phyloP scores from a whole-genome alignment of 208 protist species.

The Perkinsela sp. region DNA sequence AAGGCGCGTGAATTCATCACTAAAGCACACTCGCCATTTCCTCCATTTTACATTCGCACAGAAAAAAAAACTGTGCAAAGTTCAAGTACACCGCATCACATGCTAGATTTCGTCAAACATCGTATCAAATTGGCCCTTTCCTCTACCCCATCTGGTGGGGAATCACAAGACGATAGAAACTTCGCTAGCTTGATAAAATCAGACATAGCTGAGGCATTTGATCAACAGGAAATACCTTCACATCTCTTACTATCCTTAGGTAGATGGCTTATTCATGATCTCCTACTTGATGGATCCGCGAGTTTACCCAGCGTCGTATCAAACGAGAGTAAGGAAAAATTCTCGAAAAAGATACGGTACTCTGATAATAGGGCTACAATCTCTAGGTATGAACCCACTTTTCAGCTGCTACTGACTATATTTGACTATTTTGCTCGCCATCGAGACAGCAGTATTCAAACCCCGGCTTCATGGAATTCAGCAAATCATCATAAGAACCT shows the following conservation, averaged over 20 bases:
- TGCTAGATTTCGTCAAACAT: background rate
- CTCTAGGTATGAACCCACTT: background rate
- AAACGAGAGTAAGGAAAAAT: background rate
- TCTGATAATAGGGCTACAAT: background rate
- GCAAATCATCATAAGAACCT: background rate
- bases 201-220: background rate
- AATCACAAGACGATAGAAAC: background rate
- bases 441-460: background rate
- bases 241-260: background rate
- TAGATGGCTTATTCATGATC: background rate
- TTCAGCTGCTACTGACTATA: background rate
- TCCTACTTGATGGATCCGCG: too few relatives aligned
- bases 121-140: background rate
- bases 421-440: background rate
- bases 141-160: too few relatives aligned
- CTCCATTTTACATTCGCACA: too few relatives aligned
- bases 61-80: too few relatives aligned
- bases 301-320: too few relatives aligned
- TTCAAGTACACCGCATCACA: too few relatives aligned
- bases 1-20: too few relatives aligned
- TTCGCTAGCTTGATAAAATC: background rate
- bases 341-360: background rate
- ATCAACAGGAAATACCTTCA: background rate
- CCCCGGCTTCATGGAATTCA: background rate
- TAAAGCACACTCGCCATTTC: too few relatives aligned